A percentile compares a stretch with the other conserved stretches of the same genome.
Evolutionary conservation across 768 basidiomycete genomes (phyloP).

Genomic region (Tricholoma saponaceum): DNA sequence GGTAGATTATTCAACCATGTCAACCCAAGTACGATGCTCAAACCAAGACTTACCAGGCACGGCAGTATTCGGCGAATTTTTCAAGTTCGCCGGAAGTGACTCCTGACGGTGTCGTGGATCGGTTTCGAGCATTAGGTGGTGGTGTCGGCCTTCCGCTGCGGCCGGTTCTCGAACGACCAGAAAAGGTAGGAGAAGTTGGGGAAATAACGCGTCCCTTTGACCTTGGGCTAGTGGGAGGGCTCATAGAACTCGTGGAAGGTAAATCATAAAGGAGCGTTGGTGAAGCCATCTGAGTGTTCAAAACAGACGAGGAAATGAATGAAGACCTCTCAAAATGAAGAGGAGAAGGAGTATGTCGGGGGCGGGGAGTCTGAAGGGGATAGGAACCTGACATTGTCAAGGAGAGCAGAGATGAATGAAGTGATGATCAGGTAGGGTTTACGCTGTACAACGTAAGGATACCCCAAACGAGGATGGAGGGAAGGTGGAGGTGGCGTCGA

Average conservation of each 20-base stretch:
- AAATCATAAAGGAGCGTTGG: constrained; percentile 76
- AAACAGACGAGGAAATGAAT: constrained; percentile 38
- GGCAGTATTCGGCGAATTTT: constrained; percentile 72
- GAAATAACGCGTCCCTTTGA: constrained; percentile 39
- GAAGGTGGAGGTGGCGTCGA: constrained; percentile 1
- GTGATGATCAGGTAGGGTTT: no score
- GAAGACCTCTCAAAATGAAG: constrained; percentile 50
- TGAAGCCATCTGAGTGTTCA: constrained; percentile 39
- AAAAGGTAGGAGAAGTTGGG: constrained; percentile 56
- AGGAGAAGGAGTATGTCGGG: constrained; percentile 59
- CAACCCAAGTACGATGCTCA: neutral
- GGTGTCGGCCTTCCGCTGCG: constrained; percentile 53
- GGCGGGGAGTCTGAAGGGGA: constrained; percentile 59
- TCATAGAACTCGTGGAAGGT: constrained; percentile 53
- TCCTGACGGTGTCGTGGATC: constrained; percentile 68
- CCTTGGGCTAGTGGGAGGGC: constrained; percentile 55
- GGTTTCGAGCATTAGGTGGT: constrained; percentile 54
- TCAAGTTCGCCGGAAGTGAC: constrained; percentile 68
- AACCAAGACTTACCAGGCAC: constrained; percentile 56
- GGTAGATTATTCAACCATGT: constrained; percentile 1
- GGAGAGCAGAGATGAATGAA: neutral
- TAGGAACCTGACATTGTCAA: constrained; percentile 54
- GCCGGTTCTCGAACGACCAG: constrained; percentile 44
- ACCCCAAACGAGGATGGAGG: neutral
- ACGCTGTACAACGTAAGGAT: neutral